Evolutionary conservation across 352 stramenopile species (phyloP).

Genomic region (Phytophthora capsici): DNA sequence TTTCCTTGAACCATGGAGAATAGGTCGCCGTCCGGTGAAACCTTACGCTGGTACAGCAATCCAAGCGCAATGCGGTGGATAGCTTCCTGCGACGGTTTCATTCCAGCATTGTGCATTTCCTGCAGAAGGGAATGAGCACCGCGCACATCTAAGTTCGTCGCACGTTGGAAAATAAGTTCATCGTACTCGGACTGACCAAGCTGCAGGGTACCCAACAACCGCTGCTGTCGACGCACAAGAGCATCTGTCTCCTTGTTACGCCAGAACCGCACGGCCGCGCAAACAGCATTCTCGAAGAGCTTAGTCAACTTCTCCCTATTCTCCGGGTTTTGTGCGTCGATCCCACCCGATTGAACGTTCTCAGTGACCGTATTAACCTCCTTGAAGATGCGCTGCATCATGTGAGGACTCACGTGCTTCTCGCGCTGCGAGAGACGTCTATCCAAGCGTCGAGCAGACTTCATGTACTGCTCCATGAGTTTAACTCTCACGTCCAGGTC

Average conservation of each 20-base stretch:
- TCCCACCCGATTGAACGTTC: slow-evolving; percentile 18
- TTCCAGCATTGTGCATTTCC: slow-evolving; percentile 83
- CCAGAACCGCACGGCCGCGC: slow-evolving; percentile 67
- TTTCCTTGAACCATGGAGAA: neutral
- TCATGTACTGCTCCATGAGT: slow-evolving; percentile 85
- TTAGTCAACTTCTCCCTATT: slow-evolving; percentile 47
- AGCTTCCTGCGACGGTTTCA: slow-evolving; percentile 64
- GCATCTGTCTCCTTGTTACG: slow-evolving; percentile 58
- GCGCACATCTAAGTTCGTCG: slow-evolving; percentile 52
- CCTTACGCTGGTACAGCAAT: slow-evolving; percentile 54
- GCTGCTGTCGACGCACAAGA: slow-evolving; percentile 62
- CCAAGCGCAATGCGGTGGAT: slow-evolving; percentile 79
- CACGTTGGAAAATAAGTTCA: slow-evolving; percentile 69
- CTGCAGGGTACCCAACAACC: slow-evolving; percentile 37
- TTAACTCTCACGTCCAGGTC: slow-evolving; percentile 67
- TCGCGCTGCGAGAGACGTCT: slow-evolving; percentile 57
- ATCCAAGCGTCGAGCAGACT: slow-evolving; percentile 62
- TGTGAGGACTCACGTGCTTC: slow-evolving; percentile 54
- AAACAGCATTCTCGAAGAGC: slow-evolving; percentile 66
- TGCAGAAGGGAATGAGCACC: slow-evolving; percentile 70
- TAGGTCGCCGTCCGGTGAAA: neutral
- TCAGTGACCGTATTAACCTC: slow-evolving; percentile 49
- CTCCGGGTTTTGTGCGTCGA: slow-evolving; percentile 20
- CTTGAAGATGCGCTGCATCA: slow-evolving; percentile 75
- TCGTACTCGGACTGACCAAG: slow-evolving; percentile 64